Percentiles rank a stretch among this genome's conserved stretches.
Conservation (phyloP, 768 basidiomycete genomes). For the Tricholomella constricta region DNA sequence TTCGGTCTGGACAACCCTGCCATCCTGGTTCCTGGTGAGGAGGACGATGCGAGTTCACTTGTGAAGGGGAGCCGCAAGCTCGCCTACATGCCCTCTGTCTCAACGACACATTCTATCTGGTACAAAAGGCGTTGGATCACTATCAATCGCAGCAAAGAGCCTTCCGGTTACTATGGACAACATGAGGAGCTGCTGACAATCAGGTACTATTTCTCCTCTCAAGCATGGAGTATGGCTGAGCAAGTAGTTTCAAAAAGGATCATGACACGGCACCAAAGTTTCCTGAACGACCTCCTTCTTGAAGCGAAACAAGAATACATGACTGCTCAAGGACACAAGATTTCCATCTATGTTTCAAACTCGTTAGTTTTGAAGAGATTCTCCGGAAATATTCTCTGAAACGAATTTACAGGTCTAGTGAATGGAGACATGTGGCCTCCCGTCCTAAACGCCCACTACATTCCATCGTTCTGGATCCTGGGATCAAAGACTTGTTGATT, state of each 20-base stretch:
- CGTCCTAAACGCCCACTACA: constrained; percentile 63
- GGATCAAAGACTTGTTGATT: constrained; percentile 63
- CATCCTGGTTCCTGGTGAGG: constrained; percentile 29
- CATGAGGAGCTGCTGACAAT: constrained; percentile 18
- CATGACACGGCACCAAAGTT: constrained; percentile 36
- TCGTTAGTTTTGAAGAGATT: constrained; percentile 24
- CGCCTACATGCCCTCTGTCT: constrained; percentile 33
- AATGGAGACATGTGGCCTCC: constrained; percentile 52
- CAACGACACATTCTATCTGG: constrained; percentile 37
- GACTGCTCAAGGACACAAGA: constrained; percentile 38
- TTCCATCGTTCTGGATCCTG: constrained; percentile 73
- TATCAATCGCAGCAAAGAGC: constrained; percentile 15
- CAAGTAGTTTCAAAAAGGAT: constrained; percentile 32
- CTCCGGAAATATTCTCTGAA: constrained; percentile 45
- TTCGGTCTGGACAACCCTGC: constrained; percentile 25
- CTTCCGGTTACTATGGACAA: constrained; percentile 5
- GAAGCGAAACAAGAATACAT: constrained; percentile 44
- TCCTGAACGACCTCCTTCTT: constrained; percentile 41
- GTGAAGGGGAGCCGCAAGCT: constrained; percentile 24
- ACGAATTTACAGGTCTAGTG: constrained; percentile 35
- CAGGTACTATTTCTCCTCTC: constrained; percentile 6
- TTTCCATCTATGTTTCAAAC: constrained; percentile 46
- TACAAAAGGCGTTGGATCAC: constrained; percentile 33
- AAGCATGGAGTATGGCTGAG: neutral
- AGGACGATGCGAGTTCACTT: constrained; percentile 16